These are phyloP conservation scores for Nitzschia sp. DNA, from an alignment of 108 stramenopile genomes.

Conservation along the genomic window DNA sequence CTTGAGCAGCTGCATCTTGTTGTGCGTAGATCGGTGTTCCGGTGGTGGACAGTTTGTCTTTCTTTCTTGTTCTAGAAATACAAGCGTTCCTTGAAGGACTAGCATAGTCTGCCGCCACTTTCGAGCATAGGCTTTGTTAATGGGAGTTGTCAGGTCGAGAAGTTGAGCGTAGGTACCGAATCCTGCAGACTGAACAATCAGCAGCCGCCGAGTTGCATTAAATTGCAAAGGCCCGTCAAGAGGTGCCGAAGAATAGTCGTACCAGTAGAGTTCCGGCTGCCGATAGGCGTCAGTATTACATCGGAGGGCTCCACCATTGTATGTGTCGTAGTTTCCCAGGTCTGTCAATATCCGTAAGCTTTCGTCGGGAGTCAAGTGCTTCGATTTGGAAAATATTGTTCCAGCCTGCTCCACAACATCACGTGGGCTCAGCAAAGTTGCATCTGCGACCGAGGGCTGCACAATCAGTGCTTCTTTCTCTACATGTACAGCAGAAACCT, in stretches of 20 bases:
- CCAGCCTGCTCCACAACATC: background rate
- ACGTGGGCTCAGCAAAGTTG: no score
- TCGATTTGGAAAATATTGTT: background rate
- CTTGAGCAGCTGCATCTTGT: slow-evolving; percentile 37
- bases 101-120: slow-evolving; percentile 31
- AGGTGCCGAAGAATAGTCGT: slow-evolving; percentile 1
- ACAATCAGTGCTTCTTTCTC: no score
- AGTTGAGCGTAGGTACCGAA: slow-evolving; percentile 32
- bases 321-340: slow-evolving; percentile 4
- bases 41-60: slow-evolving; percentile 16
- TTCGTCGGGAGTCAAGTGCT: slow-evolving; percentile 2
- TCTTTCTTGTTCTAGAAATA: slow-evolving; percentile 16
- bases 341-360: slow-evolving; percentile 1
- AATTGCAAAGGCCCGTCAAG: background rate
- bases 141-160: slow-evolving; percentile 23
- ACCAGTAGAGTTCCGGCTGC: slow-evolving; percentile 14
- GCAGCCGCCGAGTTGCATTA: slow-evolving; percentile 12
- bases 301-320: slow-evolving; percentile 5
- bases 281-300: slow-evolving; percentile 4
- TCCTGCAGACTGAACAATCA: slow-evolving; percentile 39
- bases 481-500: no score
- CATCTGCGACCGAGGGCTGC: no score
- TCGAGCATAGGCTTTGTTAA: slow-evolving; percentile 36
- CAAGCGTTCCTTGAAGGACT: slow-evolving; percentile 26
- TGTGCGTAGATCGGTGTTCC: slow-evolving; percentile 32